Evolutionary conservation across 768 basidiomycete genomes (phyloP).

Genomic region (Hygrocybe coccinea): DNA sequence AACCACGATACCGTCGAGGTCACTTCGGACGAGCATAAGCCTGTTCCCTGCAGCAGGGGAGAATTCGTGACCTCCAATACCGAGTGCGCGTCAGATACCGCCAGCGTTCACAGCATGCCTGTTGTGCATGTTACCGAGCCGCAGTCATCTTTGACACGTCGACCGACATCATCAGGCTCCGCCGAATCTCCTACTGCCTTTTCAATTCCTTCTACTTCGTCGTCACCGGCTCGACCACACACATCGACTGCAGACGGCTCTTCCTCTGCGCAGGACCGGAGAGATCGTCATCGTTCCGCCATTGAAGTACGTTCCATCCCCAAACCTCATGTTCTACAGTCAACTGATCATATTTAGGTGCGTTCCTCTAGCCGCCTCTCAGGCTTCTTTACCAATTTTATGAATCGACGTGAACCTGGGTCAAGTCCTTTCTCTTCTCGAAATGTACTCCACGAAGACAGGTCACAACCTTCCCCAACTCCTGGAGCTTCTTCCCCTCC

Average conservation of each 20-base stretch:
- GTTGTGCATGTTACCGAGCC: slow-evolving; percentile 46
- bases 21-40: slow-evolving; percentile 18
- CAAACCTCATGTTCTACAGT: slow-evolving; percentile 3
- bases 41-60: slow-evolving; percentile 1
- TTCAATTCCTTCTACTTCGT: slow-evolving; percentile 23
- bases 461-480: slow-evolving; percentile 22
- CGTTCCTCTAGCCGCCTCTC: slow-evolving; percentile 73
- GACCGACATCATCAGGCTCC: slow-evolving; percentile 32
- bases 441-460: slow-evolving; percentile 32
- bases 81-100: slow-evolving; percentile 42
- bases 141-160: slow-evolving; percentile 22
- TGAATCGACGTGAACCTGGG: slow-evolving; percentile 60
- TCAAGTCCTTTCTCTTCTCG: slow-evolving; percentile 21
- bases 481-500: slow-evolving; percentile 32
- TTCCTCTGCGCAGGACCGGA: slow-evolving; percentile 33
- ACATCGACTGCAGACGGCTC: slow-evolving; percentile 27
- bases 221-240: slow-evolving; percentile 28
- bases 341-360: slow-evolving; percentile 29
- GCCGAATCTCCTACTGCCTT: slow-evolving; percentile 17
- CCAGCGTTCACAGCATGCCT: slow-evolving; percentile 59
- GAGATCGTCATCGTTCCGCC: slow-evolving; percentile 46
- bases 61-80: slow-evolving; percentile 37
- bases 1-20: slow-evolving; percentile 6
- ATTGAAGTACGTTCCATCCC: slow-evolving; percentile 49
- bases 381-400: slow-evolving; percentile 78